Conservation (phyloP, 139 green algal species). For the Asterochloris erici region DNA sequence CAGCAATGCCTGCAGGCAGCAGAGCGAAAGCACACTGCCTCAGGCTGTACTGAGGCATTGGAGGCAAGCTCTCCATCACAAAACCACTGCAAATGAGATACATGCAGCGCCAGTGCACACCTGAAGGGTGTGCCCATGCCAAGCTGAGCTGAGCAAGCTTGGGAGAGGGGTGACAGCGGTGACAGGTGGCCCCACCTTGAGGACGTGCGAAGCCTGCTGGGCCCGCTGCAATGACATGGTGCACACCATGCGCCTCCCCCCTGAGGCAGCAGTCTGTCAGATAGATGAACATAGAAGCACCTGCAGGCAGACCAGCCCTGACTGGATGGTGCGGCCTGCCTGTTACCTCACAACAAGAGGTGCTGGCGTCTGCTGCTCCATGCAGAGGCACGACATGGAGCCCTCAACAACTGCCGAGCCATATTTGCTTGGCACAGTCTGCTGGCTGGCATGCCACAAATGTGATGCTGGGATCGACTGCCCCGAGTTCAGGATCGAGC, state of each 20-base stretch:
- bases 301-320: no score
- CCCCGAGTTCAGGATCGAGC: no score
- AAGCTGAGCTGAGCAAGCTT: not conserved
- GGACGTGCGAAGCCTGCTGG: constrained; percentile 13
- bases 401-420: no score
- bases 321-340: no score
- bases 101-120: not conserved
- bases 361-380: no score
- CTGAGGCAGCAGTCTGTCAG: constrained; percentile 12
- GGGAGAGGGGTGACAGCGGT: not conserved
- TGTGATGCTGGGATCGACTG: no score
- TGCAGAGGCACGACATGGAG: no score
- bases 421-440: no score
- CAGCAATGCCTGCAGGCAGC: not conserved
- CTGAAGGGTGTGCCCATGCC: not conserved
- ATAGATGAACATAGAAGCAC: constrained; percentile 9
- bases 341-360: no score
- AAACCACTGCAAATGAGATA: no score
- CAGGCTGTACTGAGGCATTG: not conserved
- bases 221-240: constrained; percentile 14
- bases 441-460: no score
- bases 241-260: constrained; percentile 6
- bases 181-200: not conserved
- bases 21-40: not conserved
- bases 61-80: not conserved